Evolutionary conservation across 2,329 filamentous ascomycete species (phyloP), one percentile per base, ranked within the genome.

Genomic region (Microcyclospora pomicola): DNA sequence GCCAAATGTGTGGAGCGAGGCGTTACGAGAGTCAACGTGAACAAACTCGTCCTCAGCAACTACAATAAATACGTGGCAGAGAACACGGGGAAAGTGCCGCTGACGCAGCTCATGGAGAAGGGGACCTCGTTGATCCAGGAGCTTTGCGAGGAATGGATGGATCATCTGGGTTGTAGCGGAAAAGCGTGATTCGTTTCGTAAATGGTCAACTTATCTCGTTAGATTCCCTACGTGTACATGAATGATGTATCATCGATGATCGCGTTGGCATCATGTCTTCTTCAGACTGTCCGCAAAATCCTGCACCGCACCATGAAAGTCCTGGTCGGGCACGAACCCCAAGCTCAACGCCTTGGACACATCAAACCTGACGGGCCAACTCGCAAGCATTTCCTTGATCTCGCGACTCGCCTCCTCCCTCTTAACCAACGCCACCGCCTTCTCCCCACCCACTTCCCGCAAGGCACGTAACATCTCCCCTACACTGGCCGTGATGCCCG

Each of bases 21-120:
- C 5, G 66, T 75, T 28, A 65, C 67, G 13, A 69, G 73, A 52
- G 59, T 73, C 31, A 76, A 76, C 54, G 67, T 75, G 34, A 76
- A 76, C 49, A 72, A 73, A 55, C 65, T 72, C 16, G 62, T 76
- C 49, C 70, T 56, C 58, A 65, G 50, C 56, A 67, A 54, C 67
- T 70, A 57, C 55, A 66, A 42, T 50, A 55, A 40, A 54, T 71
- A 44, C 63, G 65, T 64, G 42, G 45, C 54, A 34, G 63, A 67
- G 49, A 66, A 65, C 48, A 68, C 69, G 1, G 68, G 66, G 1
- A 65, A 63, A 42, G 63, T 66, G 27, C 68, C 69, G 0, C 53
- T 75, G 47, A 76, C 71, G 24, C 59, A 62, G 2, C 43, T 73
- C 40, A 62, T 75, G 49, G 72, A 75, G 55, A 62, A 70, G 50